Evolutionary conservation across 768 basidiomycete genomes (phyloP), one percentile per base, ranked within the genome.

Genomic region (Cubamyces lactineus): DNA sequence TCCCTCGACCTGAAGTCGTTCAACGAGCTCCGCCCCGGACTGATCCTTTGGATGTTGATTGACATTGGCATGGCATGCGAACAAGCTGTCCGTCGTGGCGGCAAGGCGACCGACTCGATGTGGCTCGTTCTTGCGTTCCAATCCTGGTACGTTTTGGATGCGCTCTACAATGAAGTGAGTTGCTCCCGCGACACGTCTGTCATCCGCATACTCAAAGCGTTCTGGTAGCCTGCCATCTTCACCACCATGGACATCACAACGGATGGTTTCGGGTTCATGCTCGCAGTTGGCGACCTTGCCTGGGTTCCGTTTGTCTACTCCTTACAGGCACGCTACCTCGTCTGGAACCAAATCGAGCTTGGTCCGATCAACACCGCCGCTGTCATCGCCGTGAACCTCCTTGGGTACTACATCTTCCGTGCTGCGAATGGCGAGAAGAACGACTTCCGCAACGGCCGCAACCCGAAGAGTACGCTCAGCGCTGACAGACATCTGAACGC

Each of bases 211-310:
- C 40, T 61, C 9, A 39, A 54, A 21, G 15, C 5, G 0, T 12
- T 12, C 1, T 0, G 38, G 7, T 66, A 97, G 93, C 84, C 91
- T 1, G 89, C 92, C 11, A 82, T 99, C 66, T 82, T 98, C 59
- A 96, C 93, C 0, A 94, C 91, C 3, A 99, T 99, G 92, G 97
- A 99, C 71, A 96, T 99, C 71, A 96, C 89, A 3, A 92, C 91
- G 12, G 97, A 99, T 69, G 97, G 97, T 12, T 98, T 98, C 70
- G 97, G 97, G 7, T 98, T 95, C 82, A 99, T 99, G 97, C 88
- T 99, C 28, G 77, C 94, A 5, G 84, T 96, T 49, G 96, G 97
- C 43, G 94, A 98, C 71, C 84, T 98, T 28, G 76, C 87, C 19
- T 98, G 93, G 91, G 92, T 99, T 12, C 96, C 96, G 12, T 96